Evolutionary conservation across 805 yeast genomes (phyloP).

Genomic region (Candida jianshihensis): DNA sequence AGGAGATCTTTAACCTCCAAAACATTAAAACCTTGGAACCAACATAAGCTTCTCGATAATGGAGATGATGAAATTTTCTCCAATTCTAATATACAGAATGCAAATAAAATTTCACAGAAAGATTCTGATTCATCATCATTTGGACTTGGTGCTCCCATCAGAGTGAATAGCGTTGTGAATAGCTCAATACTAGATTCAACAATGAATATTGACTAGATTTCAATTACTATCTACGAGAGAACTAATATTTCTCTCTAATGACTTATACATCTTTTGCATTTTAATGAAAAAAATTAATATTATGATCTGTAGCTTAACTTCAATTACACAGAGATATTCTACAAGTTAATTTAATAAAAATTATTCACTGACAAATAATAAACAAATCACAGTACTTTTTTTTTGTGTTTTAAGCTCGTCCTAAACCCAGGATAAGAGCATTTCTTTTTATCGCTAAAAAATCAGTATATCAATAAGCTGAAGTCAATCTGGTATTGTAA

Average conservation of each 20-base stretch:
- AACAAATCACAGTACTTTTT: no score
- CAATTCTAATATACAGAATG: not conserved
- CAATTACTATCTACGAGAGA: not conserved
- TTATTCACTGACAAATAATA: no score
- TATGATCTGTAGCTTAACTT: no score
- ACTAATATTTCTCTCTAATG: no score
- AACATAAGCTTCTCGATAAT: no score
- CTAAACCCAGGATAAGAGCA: not conserved
- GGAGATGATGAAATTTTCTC: not conserved
- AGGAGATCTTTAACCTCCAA: slow-evolving; percentile 20
- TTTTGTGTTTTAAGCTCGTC: no score
- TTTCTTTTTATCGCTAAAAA: not conserved
- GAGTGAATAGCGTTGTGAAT: slow-evolving; percentile 4
- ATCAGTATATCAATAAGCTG: slow-evolving; percentile 6
- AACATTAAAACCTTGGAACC: slow-evolving; percentile 12
- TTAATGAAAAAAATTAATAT: no score
- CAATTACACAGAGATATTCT: no score
- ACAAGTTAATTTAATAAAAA: no score
- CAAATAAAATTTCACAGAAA: no score
- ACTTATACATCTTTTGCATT: no score
- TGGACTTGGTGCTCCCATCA: slow-evolving; percentile 8
- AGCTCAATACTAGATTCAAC: not conserved
- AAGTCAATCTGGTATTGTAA: slow-evolving; percentile 7
- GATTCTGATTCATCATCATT: no score
- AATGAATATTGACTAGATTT: not conserved